Evolutionary conservation across 768 basidiomycete species (phyloP), one percentile per base, ranked within the genome.

Genomic region (Phlebiopsis flavidoalba): DNA sequence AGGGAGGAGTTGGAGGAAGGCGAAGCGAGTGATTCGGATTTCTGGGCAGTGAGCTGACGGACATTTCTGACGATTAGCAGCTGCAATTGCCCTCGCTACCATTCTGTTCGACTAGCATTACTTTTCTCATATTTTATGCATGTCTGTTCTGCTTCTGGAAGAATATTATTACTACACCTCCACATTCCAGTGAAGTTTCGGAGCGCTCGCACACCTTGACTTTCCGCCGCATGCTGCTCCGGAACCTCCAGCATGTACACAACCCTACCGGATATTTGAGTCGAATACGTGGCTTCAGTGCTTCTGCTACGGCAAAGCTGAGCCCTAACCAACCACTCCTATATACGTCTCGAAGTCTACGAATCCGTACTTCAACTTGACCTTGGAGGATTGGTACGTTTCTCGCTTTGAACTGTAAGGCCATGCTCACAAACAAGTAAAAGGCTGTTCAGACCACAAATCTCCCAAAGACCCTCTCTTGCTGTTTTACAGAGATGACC

Each of bases 291-390:
- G 4, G 14, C 5, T 37, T 53, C 21, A 54, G 22, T 19, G 33
- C 50, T 33, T 37, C 17, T 35, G 19, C 52, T 6, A 6, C 43
- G 45, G n/a, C 5, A 24, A 48, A 14, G 19, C 49, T 63, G 46
- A 59, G 48, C 37, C 64, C 69, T 12, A 60, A 67, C n/a, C 80
- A 60, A 67, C n/a, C 80, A 80, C 67, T 80, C n/a, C 81, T 1
- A 83, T 89, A 53, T 89, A 86, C 69, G 76, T 93, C 12, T 96
- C 93, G 0, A 79, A 78, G 31, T 92, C 92, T 15, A 83, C 81
- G 5, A 81, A 93, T 66, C 93, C 95, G 1, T 91, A 87, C 73
- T 93, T 95, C 74, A 97, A 97, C 72, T 82, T 97, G 47, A 83
- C 91, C 0, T 83, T 91, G 54, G 95, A 97, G 72, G 94, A 96